Evolutionary conservation across 768 basidiomycete species (phyloP), one percentile per base, ranked within the genome.

Genomic region (Russula virescens): DNA sequence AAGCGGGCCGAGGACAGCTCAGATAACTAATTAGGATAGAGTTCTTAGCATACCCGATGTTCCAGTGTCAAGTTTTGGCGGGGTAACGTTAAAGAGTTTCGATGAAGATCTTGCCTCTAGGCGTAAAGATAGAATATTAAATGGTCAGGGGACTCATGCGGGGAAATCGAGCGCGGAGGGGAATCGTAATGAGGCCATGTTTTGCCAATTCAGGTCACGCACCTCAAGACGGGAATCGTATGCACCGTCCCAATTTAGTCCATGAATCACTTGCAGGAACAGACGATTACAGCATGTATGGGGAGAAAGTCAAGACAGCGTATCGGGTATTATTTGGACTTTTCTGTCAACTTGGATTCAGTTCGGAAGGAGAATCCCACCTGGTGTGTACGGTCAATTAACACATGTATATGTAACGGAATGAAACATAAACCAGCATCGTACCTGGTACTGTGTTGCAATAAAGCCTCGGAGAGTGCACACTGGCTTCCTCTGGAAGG

Each of bases 91-190:
- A 46, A 5, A 25, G 7, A 8, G 26, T 52, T 42, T 35, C 43
- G 14, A 61, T 26, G 65, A 52, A 25, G 51, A 31, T 21, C 45
- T 11, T 7, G 13, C 7, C 35, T 23, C 25, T 31, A 50, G 42
- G 55, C 48, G 55, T 45, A 50, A 25, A 35, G 31, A 23, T 19
- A 84, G 68, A 28, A 79, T 70, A 13, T 77, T 50, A 77, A 2
- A 82, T 85, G 26, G 77, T 70, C 55, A 81, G 79, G 21, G 1
- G 81, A 83, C 26, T 80, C 18, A 10, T 79, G 77, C 11, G 85
- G 69, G 4, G 83, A 82, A 38, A 83, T 81, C 66, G 46, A 31
- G 31, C 31, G 31, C 31, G 77, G 14, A 85, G 69, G 3, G 83
- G 83, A 38, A 83, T 81, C 66, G 48, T 62, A 66, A 38, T 82